phyloP scores from a whole-genome alignment of 176 grass and related monocot species.

The Calamus simplicifolius region DNA sequence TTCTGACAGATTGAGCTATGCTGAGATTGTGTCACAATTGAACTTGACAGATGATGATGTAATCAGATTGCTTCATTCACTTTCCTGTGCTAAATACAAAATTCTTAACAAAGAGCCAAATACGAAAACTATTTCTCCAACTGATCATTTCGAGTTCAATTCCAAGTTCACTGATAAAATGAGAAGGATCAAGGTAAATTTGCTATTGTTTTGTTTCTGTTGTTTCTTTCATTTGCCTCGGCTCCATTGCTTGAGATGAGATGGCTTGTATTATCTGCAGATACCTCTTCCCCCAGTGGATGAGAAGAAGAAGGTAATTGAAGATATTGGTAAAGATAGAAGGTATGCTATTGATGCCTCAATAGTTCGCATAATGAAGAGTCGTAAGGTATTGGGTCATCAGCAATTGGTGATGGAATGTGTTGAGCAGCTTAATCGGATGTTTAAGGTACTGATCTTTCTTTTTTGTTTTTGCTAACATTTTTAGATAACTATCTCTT shows the following conservation, averaged over 20 bases:
- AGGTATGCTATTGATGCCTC: conserved; percentile 62
- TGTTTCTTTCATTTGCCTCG: too few relatives aligned
- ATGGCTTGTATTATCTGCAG: not conserved
- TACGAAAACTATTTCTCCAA: conserved; percentile 71
- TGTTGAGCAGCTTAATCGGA: conserved; percentile 58
- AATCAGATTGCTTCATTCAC: conserved; percentile 40
- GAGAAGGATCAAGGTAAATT: conserved; percentile 88
- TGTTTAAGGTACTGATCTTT: conserved; percentile 66
- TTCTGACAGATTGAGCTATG: conserved; percentile 21
- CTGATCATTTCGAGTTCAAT: conserved; percentile 80
- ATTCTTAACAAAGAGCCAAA: conserved; percentile 87
- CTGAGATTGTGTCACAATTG: conserved; percentile 19
- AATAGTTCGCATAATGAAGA: conserved; percentile 71
- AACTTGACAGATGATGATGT: conserved; percentile 22
- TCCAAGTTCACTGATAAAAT: conserved; percentile 90
- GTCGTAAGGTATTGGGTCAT: conserved; percentile 48
- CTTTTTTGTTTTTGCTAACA: not conserved
- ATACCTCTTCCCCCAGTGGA: conserved; percentile 4
- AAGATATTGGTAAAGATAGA: conserved; percentile 50
- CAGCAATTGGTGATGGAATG: conserved; percentile 62
- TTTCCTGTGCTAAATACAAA: conserved; percentile 94
- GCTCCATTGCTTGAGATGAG: not conserved
- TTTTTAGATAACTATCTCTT: not conserved
- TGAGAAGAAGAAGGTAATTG: conserved; percentile 13
- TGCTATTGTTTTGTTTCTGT: not conserved